A percentile compares a stretch with the other conserved stretches of the same genome.
These are phyloP conservation scores for Sporothrix humicola DNA, from an alignment of 2,329 filamentous ascomycete species.

Conservation along the genomic window DNA sequence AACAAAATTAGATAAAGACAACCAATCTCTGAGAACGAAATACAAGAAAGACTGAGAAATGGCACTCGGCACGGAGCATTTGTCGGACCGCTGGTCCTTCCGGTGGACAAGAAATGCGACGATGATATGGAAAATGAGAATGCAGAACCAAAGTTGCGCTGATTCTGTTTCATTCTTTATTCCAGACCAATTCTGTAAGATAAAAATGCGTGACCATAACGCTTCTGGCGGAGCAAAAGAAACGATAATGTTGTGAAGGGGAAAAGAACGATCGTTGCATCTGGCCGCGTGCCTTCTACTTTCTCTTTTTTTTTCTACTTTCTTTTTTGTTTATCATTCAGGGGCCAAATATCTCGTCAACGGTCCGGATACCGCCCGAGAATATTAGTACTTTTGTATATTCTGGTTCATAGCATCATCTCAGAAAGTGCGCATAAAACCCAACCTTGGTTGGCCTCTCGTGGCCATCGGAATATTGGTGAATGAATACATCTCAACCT, in stretches of 20 bases:
- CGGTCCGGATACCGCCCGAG: background rate
- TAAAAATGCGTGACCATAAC: background rate
- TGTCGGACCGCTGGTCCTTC: slow-evolving; percentile 29
- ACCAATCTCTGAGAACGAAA: background rate
- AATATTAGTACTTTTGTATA: background rate
- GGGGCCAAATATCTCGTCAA: background rate
- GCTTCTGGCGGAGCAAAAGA: background rate
- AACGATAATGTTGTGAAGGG: background rate
- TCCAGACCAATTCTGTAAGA: background rate
- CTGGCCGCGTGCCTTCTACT: background rate
- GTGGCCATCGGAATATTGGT: too few species aligned
- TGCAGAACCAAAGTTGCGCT: background rate
- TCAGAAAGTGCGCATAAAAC: too few species aligned
- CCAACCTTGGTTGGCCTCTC: too few species aligned
- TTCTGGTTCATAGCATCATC: too few species aligned
- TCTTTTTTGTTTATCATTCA: background rate
- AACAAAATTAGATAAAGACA: background rate
- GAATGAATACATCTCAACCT: background rate
- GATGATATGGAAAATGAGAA: background rate
- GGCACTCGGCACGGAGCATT: slow-evolving; percentile 18
- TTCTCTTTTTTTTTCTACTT: too few species aligned
- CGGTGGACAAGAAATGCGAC: slow-evolving; percentile 6
- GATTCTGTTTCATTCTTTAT: too few species aligned
- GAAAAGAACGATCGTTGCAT: background rate
- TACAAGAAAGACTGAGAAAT: background rate